Percentiles rank a stretch among this genome's conserved stretches.
phyloP scores from a whole-genome alignment of 495 filamentous ascomycete genomes.

The Neurospora intermedia region DNA sequence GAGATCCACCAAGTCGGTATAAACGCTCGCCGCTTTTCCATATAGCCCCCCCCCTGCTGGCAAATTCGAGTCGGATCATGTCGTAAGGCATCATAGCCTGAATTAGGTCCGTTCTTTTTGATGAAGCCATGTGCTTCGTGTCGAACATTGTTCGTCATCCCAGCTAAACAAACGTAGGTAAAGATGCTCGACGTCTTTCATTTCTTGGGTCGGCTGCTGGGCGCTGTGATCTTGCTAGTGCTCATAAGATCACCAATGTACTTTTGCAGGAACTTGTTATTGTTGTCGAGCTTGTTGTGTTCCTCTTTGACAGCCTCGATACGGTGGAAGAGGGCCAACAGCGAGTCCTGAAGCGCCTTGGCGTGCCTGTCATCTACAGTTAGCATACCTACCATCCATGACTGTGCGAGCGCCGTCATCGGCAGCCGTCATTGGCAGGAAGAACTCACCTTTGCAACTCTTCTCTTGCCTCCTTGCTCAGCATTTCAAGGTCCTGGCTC shows the following conservation, averaged over 20 bases:
- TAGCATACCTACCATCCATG: constrained; percentile 3
- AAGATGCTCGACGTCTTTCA: constrained; percentile 13
- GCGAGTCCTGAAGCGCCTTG: constrained; percentile 72
- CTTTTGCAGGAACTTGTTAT: constrained; percentile 91
- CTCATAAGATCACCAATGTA: constrained; percentile 78
- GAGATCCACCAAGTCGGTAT: background rate
- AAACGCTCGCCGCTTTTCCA: background rate
- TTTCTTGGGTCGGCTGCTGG: constrained; percentile 41
- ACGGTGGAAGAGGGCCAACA: constrained; percentile 77
- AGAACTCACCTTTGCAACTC: constrained; percentile 47
- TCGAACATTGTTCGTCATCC: background rate
- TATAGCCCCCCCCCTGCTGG: background rate
- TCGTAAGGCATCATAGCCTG: background rate
- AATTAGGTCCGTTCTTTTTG: background rate
- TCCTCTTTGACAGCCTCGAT: constrained; percentile 91
- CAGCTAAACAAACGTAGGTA: background rate
- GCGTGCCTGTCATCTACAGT: constrained; percentile 55
- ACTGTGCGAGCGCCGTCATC: background rate
- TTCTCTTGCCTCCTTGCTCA: constrained; percentile 66
- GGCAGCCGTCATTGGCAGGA: constrained; percentile 30
- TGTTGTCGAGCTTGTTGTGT: constrained; percentile 85
- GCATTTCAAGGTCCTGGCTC: constrained; percentile 73
- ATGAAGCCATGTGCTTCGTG: background rate
- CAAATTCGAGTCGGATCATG: background rate
- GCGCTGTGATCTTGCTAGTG: constrained; percentile 67